Evolutionary conservation across 2,329 filamentous ascomycete genomes (phyloP).

Genomic region (Diaporthe velutina): DNA sequence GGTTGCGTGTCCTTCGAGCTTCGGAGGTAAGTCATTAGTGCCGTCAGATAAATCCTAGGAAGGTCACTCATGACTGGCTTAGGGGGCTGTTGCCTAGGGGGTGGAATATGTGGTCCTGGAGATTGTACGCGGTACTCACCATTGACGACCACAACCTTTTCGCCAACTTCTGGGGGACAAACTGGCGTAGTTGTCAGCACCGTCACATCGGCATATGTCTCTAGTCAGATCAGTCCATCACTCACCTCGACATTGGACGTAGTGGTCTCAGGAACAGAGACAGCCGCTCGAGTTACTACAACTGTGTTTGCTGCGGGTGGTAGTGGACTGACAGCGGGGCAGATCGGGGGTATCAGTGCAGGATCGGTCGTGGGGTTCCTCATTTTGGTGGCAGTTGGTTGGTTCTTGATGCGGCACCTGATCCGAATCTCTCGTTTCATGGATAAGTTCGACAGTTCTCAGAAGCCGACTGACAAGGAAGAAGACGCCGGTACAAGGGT

Average conservation of each 20-base stretch:
- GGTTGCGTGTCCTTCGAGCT: slow-evolving; percentile 1
- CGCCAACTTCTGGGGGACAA: neutral
- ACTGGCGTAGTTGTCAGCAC: neutral
- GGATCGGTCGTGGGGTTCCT: neutral
- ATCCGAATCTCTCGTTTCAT: neutral
- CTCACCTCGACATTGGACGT: neutral
- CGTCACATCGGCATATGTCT: neutral
- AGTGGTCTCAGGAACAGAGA: neutral
- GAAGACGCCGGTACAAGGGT: neutral
- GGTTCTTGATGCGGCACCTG: neutral
- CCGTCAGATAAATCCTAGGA: neutral
- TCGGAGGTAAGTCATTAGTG: neutral
- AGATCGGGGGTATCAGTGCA: neutral
- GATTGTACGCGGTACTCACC: neutral
- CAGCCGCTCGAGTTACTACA: neutral
- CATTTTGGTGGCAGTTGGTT: neutral
- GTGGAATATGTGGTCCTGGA: neutral
- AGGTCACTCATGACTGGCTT: neutral
- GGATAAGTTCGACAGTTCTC: neutral
- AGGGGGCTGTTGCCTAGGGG: neutral
- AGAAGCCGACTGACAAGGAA: neutral
- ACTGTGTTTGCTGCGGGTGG: neutral
- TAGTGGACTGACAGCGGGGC: neutral
- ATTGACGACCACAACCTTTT: neutral
- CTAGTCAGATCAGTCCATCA: neutral